phyloP scores from a whole-genome alignment of 352 stramenopile genomes.

The Sclerospora graminicola region DNA sequence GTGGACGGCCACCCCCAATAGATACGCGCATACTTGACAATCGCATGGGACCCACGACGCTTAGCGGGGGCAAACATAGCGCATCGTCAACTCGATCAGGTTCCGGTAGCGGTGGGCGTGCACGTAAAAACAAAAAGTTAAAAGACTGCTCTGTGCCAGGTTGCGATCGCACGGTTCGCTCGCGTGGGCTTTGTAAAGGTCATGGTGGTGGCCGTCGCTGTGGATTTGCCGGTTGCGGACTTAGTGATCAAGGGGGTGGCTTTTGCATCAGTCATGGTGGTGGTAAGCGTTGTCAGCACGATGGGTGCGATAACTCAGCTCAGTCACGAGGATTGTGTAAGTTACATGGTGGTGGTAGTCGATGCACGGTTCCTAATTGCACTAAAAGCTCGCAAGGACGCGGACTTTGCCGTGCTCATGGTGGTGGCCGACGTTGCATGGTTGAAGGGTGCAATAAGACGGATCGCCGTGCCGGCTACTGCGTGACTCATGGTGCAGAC shows the following conservation, averaged over 20 bases:
- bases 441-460: conserved; percentile 82
- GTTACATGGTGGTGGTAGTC: conserved; percentile 65
- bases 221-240: conserved; percentile 47
- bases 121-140: conserved; percentile 73
- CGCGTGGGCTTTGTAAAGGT: conserved; percentile 68
- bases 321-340: conserved; percentile 79
- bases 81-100: conserved; percentile 29
- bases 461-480: conserved; percentile 63
- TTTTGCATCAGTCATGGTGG: conserved; percentile 79
- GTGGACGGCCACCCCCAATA: conserved; percentile 35
- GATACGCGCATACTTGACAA: conserved; percentile 28
- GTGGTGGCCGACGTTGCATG: conserved; percentile 73
- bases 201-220: conserved; percentile 70
- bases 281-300: conserved; percentile 68
- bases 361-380: conserved; percentile 70
- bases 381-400: conserved; percentile 82
- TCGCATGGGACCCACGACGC: conserved; percentile 10
- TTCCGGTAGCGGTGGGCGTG: conserved; percentile 27
- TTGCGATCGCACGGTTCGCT: conserved; percentile 68
- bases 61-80: conserved; percentile 26
- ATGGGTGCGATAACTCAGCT: conserved; percentile 72
- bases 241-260: conserved; percentile 69
- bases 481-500: conserved; percentile 72
- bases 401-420: conserved; percentile 73
- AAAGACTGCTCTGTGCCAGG: conserved; percentile 73